Evolutionary conservation across 345 rosid species (phyloP).

Genomic region (Xanthoceras sorbifolium): DNA sequence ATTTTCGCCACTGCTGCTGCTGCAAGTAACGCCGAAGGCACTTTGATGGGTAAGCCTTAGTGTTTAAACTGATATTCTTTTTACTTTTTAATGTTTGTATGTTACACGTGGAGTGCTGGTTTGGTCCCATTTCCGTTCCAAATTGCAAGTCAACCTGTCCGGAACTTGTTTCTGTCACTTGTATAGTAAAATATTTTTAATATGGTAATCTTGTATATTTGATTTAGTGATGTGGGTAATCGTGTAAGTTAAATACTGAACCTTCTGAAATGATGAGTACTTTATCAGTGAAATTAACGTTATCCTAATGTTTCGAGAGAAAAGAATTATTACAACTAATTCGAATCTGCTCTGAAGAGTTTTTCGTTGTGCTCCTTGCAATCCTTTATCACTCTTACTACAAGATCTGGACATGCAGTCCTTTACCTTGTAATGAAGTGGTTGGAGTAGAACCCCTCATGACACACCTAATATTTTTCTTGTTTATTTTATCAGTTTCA

Average conservation of each 20-base stretch:
- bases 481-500: background rate
- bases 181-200: background rate
- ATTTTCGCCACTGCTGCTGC: constrained; percentile 24
- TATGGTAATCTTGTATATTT: background rate
- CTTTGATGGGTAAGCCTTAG: constrained; percentile 44
- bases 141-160: background rate
- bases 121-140: background rate
- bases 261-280: background rate
- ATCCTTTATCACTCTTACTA: background rate
- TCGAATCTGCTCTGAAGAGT: background rate
- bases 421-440: background rate
- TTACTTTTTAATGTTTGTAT: background rate
- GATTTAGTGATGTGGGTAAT: background rate
- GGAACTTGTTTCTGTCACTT: background rate
- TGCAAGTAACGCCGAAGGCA: constrained; percentile 31
- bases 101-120: background rate
- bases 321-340: background rate
- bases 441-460: background rate
- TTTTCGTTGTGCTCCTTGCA: background rate
- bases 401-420: background rate
- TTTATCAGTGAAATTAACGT: background rate
- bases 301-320: background rate
- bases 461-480: background rate
- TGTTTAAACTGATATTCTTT: background rate
- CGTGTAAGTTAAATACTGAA: background rate